Conservation (phyloP, 1,284 basidiomycete genomes). For the Mixia osmundae region DNA sequence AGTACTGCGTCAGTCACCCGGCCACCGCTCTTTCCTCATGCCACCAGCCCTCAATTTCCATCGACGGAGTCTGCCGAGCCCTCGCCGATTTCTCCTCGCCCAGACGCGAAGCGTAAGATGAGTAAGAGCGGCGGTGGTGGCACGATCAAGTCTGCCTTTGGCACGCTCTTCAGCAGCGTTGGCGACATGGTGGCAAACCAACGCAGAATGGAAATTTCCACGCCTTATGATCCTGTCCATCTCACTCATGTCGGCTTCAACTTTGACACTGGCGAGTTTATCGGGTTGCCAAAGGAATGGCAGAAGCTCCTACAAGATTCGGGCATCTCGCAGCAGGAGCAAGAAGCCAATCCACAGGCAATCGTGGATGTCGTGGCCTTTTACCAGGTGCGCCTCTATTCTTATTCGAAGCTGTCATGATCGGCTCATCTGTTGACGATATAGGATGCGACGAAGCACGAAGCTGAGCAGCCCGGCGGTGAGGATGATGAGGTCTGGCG, state of each 20-base stretch:
- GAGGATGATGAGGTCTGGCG: conserved; percentile 45
- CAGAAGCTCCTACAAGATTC: conserved; percentile 89
- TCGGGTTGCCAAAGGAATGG: conserved; percentile 92
- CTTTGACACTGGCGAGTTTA: conserved; percentile 81
- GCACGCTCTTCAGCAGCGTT: not conserved
- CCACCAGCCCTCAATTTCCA: too few species aligned
- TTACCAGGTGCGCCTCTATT: conserved; percentile 43
- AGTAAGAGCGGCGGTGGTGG: not conserved
- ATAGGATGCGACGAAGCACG: conserved; percentile 20
- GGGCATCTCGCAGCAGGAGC: conserved; percentile 80
- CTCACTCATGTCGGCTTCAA: conserved; percentile 99
- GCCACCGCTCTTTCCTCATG: not conserved
- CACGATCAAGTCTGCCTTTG: conserved; percentile 1
- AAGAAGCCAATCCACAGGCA: conserved; percentile 93
- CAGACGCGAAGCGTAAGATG: not conserved
- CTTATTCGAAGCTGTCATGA: not conserved
- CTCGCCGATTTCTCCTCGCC: not conserved
- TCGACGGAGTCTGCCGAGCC: not conserved
- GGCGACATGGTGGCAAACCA: conserved; percentile 1
- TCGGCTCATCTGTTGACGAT: too few species aligned
- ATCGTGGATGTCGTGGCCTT: conserved; percentile 99
- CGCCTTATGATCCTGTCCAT: conserved; percentile 95
- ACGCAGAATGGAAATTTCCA: conserved; percentile 81
- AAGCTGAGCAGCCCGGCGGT: conserved; percentile 13
- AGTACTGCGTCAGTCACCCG: not conserved